These are phyloP conservation scores for Clohesyomyces aquaticus DNA, from an alignment of 495 filamentous ascomycete genomes.

Conservation along the genomic window DNA sequence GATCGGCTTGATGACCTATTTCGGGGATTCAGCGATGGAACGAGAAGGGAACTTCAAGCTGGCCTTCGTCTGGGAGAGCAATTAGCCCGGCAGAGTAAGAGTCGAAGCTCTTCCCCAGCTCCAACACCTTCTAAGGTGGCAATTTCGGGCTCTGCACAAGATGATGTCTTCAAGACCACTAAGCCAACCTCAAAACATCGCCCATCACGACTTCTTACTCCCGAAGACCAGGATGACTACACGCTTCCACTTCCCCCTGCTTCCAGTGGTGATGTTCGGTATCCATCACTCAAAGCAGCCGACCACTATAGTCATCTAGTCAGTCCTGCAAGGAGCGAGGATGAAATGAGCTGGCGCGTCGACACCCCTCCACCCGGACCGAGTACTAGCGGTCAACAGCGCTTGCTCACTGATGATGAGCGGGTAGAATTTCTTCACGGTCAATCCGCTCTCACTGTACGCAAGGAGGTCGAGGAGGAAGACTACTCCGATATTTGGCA, in stretches of 20 bases:
- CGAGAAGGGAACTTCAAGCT: constrained; percentile 52
- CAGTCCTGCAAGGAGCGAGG: constrained; percentile 42
- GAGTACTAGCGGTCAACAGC: not conserved
- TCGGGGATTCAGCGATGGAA: constrained; percentile 52
- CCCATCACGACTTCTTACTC: constrained; percentile 36
- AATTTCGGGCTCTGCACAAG: not conserved
- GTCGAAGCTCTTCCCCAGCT: constrained; percentile 6
- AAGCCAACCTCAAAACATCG: constrained; percentile 3
- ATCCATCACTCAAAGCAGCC: constrained; percentile 24
- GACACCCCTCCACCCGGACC: constrained; percentile 36
- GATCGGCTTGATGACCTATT: constrained; percentile 49
- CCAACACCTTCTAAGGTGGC: constrained; percentile 15
- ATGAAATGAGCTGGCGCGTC: constrained; percentile 47
- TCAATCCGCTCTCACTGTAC: constrained; percentile 56
- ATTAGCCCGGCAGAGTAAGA: constrained; percentile 47
- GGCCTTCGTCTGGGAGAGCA: constrained; percentile 57
- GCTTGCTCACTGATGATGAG: constrained; percentile 6
- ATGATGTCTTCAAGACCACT: constrained; percentile 30
- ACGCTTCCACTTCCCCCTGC: constrained; percentile 21
- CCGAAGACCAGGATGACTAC: constrained; percentile 38
- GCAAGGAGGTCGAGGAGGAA: constrained; percentile 26
- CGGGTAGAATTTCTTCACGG: constrained; percentile 48
- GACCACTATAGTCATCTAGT: constrained; percentile 24
- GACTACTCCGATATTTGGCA: constrained; percentile 50
- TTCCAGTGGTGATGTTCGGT: constrained; percentile 12